These are phyloP conservation scores for Allodekkera sacchari DNA, from an alignment of 805 yeast species.

Conservation along the genomic window DNA sequence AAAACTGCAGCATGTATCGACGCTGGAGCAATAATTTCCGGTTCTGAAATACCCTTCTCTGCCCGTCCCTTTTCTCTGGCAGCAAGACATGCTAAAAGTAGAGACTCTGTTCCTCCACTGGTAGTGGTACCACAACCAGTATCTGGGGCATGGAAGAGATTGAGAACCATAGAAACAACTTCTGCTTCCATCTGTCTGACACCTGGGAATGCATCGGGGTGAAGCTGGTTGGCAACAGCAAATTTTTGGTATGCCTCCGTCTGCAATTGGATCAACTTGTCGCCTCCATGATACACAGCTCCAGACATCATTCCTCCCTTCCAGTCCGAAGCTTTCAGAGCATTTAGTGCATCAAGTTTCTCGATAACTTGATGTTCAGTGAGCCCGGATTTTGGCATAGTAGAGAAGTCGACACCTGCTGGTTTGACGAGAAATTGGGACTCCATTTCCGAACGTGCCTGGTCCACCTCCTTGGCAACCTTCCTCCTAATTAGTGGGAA, in stretches of 20 bases:
- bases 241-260: constrained; percentile 66
- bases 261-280: constrained; percentile 66
- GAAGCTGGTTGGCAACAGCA: constrained; percentile 88
- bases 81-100: constrained; percentile 75
- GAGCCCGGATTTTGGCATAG: constrained; percentile 57
- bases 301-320: constrained; percentile 82
- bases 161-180: constrained; percentile 83
- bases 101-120: constrained; percentile 93
- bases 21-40: constrained; percentile 84
- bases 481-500: constrained; percentile 35
- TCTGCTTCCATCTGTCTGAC: constrained; percentile 95
- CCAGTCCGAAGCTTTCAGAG: constrained; percentile 65
- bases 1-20: constrained; percentile 94
- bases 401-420: constrained; percentile 30
- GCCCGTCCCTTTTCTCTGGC: constrained; percentile 71
- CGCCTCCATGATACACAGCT: constrained; percentile 94
- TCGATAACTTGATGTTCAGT: constrained; percentile 34
- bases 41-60: constrained; percentile 51
- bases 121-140: constrained; percentile 73
- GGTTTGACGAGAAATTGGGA: constrained; percentile 48
- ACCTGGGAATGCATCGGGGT: constrained; percentile 96
- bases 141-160: constrained; percentile 72
- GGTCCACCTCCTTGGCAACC: constrained; percentile 51
- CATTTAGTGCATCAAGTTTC: constrained; percentile 42
- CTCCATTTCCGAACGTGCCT: constrained; percentile 43